A percentile compares a stretch with the other conserved stretches of the same genome.
phyloP scores from a whole-genome alignment of 2,329 filamentous ascomycete species.

The Alternaria atra region DNA sequence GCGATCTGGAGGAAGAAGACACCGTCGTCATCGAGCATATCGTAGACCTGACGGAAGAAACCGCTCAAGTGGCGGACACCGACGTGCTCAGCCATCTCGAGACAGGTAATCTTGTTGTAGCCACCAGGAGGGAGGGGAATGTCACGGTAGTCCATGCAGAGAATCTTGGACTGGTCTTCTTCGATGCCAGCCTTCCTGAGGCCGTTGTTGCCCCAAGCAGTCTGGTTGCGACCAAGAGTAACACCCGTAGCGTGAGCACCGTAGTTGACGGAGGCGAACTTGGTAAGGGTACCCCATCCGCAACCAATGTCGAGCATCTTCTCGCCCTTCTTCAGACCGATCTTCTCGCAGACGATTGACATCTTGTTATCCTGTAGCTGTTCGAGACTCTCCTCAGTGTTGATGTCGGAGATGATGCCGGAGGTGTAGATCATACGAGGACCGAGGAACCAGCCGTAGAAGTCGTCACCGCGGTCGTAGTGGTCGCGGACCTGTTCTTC shows the following conservation, averaged over 20 bases:
- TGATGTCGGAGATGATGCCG: constrained; percentile 88
- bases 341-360: constrained; percentile 94
- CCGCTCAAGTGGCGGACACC: constrained; percentile 85
- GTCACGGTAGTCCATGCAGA: constrained; percentile 98
- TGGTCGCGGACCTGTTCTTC: constrained; percentile 98
- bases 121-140: constrained; percentile 79
- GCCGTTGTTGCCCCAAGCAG: constrained; percentile 92
- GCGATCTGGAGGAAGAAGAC: constrained; percentile 96
- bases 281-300: constrained; percentile 95
- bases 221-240: constrained; percentile 95
- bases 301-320: constrained; percentile 93
- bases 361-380: constrained; percentile 98
- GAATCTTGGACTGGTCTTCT: constrained; percentile 87
- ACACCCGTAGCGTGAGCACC: constrained; percentile 86
- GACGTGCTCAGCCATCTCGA: constrained; percentile 99
- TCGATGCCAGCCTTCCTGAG: constrained; percentile 82
- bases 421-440: constrained; percentile 99
- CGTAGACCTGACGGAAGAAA: constrained; percentile 87
- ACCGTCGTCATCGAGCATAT: constrained; percentile 97
- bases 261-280: constrained; percentile 92
- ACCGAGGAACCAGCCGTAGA: constrained; percentile 98
- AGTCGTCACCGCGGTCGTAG: constrained; percentile 98
- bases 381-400: constrained; percentile 88
- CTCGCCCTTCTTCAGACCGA: constrained; percentile 82
- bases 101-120: constrained; percentile 95